A percentile compares a stretch with the other conserved stretches of the same genome.
Evolutionary conservation across 1,139 yeast species (phyloP).

Genomic region (Yamadazyma dendronema): DNA sequence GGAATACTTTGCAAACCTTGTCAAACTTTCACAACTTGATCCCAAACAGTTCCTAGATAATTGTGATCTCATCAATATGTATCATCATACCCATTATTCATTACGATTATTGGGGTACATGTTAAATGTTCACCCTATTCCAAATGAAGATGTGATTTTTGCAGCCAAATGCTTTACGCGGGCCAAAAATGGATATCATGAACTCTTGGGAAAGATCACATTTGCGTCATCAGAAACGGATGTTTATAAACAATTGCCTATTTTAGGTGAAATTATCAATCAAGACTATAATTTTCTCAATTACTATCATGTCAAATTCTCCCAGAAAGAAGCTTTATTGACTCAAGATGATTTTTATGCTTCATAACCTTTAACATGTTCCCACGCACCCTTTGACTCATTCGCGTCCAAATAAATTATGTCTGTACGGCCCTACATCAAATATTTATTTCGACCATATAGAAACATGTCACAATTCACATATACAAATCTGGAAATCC

Average conservation of each 20-base stretch:
- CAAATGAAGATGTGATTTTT: neutral
- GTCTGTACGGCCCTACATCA: neutral
- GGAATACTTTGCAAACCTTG: neutral
- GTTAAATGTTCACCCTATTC: slow-evolving; percentile 7
- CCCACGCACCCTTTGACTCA: neutral
- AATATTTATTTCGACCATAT: no score
- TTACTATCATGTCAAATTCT: slow-evolving; percentile 11
- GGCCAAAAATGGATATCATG: slow-evolving; percentile 10
- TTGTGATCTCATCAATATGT: slow-evolving; percentile 1
- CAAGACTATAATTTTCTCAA: slow-evolving; percentile 11
- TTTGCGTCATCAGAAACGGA: slow-evolving; percentile 4
- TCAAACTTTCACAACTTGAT: neutral
- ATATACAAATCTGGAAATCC: slow-evolving; percentile 25
- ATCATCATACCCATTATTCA: slow-evolving; percentile 12
- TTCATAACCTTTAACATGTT: neutral
- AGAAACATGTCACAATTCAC: slow-evolving; percentile 6
- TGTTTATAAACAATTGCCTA: slow-evolving; percentile 3
- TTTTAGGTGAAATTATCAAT: slow-evolving; percentile 6
- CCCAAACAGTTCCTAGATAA: neutral
- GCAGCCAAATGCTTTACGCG: slow-evolving; percentile 3
- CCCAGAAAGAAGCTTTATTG: neutral
- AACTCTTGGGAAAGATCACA: slow-evolving; percentile 10
- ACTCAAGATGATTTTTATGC: neutral
- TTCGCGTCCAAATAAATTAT: neutral
- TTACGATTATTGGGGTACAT: slow-evolving; percentile 14